Evolutionary conservation across 495 filamentous ascomycete species (phyloP).

Genomic region (Xylaria acuta): DNA sequence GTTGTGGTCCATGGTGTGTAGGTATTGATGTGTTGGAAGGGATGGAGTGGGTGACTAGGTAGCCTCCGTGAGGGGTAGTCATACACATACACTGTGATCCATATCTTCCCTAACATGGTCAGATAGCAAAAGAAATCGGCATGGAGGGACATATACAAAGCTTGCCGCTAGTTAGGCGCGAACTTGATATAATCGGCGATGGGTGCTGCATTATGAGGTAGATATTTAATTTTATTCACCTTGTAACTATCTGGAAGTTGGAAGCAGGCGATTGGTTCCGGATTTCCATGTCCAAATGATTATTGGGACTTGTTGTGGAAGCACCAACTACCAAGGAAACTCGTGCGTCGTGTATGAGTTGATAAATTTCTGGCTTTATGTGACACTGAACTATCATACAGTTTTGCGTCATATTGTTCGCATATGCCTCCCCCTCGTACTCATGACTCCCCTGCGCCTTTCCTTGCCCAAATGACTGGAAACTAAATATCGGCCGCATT

Average conservation of each 20-base stretch:
- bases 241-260: neutral
- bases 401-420: slow-evolving; percentile 3
- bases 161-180: neutral
- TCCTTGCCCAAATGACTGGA: neutral
- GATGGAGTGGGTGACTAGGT: no score
- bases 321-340: neutral
- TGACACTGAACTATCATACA: slow-evolving; percentile 1
- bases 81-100: no score
- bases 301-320: neutral
- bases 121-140: no score
- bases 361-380: neutral
- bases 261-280: neutral
- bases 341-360: neutral
- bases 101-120: no score
- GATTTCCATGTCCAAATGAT: neutral
- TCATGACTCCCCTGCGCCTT: slow-evolving; percentile 19
- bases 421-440: neutral
- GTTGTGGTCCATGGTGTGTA: no score
- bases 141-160: no score
- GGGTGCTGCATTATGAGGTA: neutral
- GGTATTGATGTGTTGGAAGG: no score
- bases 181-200: neutral
- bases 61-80: no score
- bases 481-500: neutral
- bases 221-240: neutral